Evolutionary conservation across 2,329 filamentous ascomycete species (phyloP).

Genomic region (Calonectria leucothoes): DNA sequence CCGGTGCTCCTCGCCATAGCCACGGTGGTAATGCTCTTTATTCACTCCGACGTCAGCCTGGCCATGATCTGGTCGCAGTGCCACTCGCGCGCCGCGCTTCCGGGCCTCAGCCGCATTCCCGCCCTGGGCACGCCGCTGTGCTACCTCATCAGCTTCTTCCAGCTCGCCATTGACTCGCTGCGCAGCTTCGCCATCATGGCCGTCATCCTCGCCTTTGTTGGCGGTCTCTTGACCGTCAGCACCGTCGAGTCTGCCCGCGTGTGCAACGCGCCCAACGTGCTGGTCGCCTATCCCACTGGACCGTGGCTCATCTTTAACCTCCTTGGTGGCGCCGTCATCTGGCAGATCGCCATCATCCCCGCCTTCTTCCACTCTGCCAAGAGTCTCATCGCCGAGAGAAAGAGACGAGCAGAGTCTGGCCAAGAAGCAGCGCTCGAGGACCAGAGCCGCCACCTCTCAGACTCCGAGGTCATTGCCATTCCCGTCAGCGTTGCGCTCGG

Average conservation of each 20-base stretch:
- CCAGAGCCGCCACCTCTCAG: slow-evolving; percentile 52
- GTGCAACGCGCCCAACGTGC: slow-evolving; percentile 49
- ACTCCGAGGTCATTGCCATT: slow-evolving; percentile 68
- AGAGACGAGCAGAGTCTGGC: slow-evolving; percentile 27
- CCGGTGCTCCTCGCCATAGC: slow-evolving; percentile 59
- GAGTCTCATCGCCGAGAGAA: slow-evolving; percentile 44
- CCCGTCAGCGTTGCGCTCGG: slow-evolving; percentile 61
- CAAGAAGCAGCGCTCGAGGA: slow-evolving; percentile 28
- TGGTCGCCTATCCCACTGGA: slow-evolving; percentile 53
- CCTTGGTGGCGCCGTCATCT: slow-evolving; percentile 61
- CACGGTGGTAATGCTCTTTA: slow-evolving; percentile 55
- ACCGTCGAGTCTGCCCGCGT: slow-evolving; percentile 62
- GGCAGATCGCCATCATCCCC: slow-evolving; percentile 63
- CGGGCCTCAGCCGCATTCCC: slow-evolving; percentile 56
- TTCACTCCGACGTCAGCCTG: slow-evolving; percentile 62
- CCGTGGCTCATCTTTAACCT: slow-evolving; percentile 62
- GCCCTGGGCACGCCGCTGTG: slow-evolving; percentile 59
- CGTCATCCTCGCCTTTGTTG: slow-evolving; percentile 57
- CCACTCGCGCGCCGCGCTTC: slow-evolving; percentile 59
- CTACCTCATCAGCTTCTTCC: slow-evolving; percentile 64
- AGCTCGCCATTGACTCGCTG: slow-evolving; percentile 53
- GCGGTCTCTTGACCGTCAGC: slow-evolving; percentile 60
- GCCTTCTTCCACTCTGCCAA: slow-evolving; percentile 59
- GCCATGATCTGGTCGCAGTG: slow-evolving; percentile 66
- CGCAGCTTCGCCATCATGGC: slow-evolving; percentile 56